Percentiles rank a stretch among this genome's conserved stretches.
These are phyloP conservation scores for Penicillium mononematosum DNA, from an alignment of 495 filamentous ascomycete species.

Conservation along the genomic window DNA sequence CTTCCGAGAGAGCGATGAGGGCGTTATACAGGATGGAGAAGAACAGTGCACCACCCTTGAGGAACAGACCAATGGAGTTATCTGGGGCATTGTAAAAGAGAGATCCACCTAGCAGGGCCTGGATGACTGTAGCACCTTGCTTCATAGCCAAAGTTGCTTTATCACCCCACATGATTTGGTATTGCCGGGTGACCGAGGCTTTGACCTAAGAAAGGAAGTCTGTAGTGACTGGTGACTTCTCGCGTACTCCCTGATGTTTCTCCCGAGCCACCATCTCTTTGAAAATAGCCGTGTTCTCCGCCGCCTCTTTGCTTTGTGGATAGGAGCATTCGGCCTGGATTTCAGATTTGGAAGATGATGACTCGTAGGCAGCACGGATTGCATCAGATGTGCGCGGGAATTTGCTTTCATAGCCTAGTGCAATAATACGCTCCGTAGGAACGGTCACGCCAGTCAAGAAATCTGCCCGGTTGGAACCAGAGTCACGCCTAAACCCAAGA, in stretches of 20 bases:
- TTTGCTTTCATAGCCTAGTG: constrained; percentile 39
- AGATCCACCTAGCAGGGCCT: constrained; percentile 36
- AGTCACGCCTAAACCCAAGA: constrained; percentile 55
- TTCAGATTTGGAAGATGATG: constrained; percentile 24
- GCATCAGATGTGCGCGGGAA: constrained; percentile 40
- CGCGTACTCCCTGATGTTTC: constrained; percentile 26
- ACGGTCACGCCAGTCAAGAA: constrained; percentile 57
- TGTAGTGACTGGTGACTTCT: too few relatives aligned
- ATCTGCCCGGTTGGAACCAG: constrained; percentile 57
- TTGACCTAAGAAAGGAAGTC: constrained; percentile 43
- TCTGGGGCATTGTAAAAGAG: constrained; percentile 34
- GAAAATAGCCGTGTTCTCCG: constrained; percentile 42
- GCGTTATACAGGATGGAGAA: constrained; percentile 69
- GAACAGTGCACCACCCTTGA: constrained; percentile 55
- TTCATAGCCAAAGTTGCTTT: constrained; percentile 56
- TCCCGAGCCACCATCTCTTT: constrained; percentile 38
- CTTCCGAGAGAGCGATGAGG: constrained; percentile 66
- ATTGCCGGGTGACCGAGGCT: constrained; percentile 48
- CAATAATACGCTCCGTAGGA: constrained; percentile 54
- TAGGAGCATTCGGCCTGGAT: constrained; percentile 47
- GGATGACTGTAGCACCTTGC: constrained; percentile 38
- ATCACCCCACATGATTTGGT: constrained; percentile 55
- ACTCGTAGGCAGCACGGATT: constrained; percentile 34
- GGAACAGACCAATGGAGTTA: constrained; percentile 44
- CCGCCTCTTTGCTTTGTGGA: constrained; percentile 35